Evolutionary conservation across 495 filamentous ascomycete species (phyloP), one percentile per base, ranked within the genome.

Genomic region (Podospora anserina): DNA sequence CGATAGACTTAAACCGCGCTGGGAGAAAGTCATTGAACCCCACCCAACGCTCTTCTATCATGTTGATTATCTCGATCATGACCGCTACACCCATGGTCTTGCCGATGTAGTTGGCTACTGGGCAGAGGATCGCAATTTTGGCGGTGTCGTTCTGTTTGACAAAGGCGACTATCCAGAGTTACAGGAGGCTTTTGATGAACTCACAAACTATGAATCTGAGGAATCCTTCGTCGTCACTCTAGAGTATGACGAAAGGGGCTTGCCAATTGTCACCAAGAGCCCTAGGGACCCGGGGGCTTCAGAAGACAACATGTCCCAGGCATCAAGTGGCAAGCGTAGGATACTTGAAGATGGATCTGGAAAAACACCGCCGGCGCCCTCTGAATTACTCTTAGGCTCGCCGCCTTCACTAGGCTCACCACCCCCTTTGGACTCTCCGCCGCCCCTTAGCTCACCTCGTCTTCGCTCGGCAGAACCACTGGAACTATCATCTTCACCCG

Each of bases 91-190:
- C 0, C 4, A 65, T 57, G 62, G 56, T 5, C 4, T 65, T 0
- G 67, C 63, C 9, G 67, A 69, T 60, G 63, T 69, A 1, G 67
- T 61, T 6, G 63, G 55, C 2, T 69, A 69, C 57, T 69, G 67
- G 67, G 67, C 67, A 2, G 63, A 69, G 13, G 63, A 69, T 28
- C 63, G 67, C 2, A 65, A 65, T 9, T 19, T 69, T 11, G 67
- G 67, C 0, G 67, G 67, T 6, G 13, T 65, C 16, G 44, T 28
- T 2, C 2, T 56, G 5, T 65, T 65, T 18, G 67, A 65, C 5
- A 54, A 63, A 23, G 63, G 67, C 3, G 9, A 56, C n/a, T 68
- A 63, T 58, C 66, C 60, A n/a, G 60, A 68, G 16, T 39, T 49
- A 49, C 15, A 49, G 9, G 39, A 49, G 9, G 39, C 39, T 49